Base-by-base conservation (phyloP, 805 yeast genomes). In the Kazachstania viticola region DNA sequence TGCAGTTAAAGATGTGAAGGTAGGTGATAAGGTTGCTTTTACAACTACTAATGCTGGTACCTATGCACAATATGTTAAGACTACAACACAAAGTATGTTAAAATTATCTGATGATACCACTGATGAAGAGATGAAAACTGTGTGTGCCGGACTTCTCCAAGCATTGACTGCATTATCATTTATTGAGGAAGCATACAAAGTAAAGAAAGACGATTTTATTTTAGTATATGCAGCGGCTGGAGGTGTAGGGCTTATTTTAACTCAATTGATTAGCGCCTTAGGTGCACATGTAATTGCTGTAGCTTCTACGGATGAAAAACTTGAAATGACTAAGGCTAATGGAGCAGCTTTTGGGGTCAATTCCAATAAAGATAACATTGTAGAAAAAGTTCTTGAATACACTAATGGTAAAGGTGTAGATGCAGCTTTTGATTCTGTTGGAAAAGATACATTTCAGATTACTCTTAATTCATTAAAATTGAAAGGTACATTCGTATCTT, bases 201-300 rank as follows among this genome's bases (percentile, higher is more conserved):
- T 82, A 25, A 52, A 81, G 44, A 61, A 69, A 50, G 87, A 74
- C 32, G 95, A 88, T 36, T 67, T 58, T 43, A 69, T 80, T 27
- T 64, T 87, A 29, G 75, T 83, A 17, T 83, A 85, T 62, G 96
- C 96, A 4, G 95, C 95, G 6, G 95, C 96, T 3, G 97, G 96
- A 28, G 95, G 96, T 35, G 88, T 82, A 31, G 97, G 97, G 4
- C 66, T 71, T 31, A 43, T 82, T 14, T 60, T 84, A 33, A 62
- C 66, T 30, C 95, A 85, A 54, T 60, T 85, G 56, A 56, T 79
- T 30, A 54, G 64, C 19, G 48, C 57, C 16, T 64, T 61, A 30
- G 94, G 94, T 14, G 95, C 85, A 4, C 75, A 71, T 40, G 85
- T 75, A 28, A 84, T 87, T 57, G 95, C 93, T 3, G 65, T 80